Conservation (phyloP, 805 yeast genomes). For the Nakazawaea populi region DNA sequence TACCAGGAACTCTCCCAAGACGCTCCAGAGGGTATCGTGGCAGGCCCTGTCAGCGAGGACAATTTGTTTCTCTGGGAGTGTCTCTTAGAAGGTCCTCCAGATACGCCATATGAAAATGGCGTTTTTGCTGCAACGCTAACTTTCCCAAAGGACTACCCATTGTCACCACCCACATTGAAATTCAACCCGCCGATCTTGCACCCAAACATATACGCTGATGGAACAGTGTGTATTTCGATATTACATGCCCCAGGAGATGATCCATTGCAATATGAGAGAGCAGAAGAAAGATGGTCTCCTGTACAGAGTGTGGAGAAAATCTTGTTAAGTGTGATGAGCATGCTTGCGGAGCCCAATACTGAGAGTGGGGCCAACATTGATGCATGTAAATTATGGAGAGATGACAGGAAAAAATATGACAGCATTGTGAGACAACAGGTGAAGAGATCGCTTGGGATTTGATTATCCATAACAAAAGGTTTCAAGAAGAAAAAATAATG, state of each 20-base stretch:
- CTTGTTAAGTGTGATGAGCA: constrained; percentile 83
- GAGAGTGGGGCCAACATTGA: constrained; percentile 92
- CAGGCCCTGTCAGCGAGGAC: constrained; percentile 67
- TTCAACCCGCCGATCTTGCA: constrained; percentile 82
- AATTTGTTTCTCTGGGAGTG: constrained; percentile 50
- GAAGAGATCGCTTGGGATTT: constrained; percentile 64
- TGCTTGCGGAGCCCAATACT: constrained; percentile 95
- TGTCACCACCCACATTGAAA: constrained; percentile 84
- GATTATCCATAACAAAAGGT: neutral
- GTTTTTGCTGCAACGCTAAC: constrained; percentile 81
- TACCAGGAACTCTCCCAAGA: constrained; percentile 80
- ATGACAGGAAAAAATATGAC: constrained; percentile 63
- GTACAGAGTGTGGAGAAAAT: constrained; percentile 98
- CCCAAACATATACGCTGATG: constrained; percentile 92
- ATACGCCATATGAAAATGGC: constrained; percentile 47
- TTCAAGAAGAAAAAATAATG: too few species aligned
- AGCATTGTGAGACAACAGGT: constrained; percentile 63
- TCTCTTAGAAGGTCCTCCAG: constrained; percentile 42
- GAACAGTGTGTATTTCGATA: constrained; percentile 93
- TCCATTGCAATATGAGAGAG: constrained; percentile 90
- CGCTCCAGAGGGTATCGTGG: constrained; percentile 92
- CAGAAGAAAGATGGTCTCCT: constrained; percentile 98
- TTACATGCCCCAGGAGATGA: constrained; percentile 97
- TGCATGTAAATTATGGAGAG: constrained; percentile 87
- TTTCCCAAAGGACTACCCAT: constrained; percentile 89